Base-by-base conservation (phyloP, 1,284 basidiomycete species). In the Omphalotus olearius region DNA sequence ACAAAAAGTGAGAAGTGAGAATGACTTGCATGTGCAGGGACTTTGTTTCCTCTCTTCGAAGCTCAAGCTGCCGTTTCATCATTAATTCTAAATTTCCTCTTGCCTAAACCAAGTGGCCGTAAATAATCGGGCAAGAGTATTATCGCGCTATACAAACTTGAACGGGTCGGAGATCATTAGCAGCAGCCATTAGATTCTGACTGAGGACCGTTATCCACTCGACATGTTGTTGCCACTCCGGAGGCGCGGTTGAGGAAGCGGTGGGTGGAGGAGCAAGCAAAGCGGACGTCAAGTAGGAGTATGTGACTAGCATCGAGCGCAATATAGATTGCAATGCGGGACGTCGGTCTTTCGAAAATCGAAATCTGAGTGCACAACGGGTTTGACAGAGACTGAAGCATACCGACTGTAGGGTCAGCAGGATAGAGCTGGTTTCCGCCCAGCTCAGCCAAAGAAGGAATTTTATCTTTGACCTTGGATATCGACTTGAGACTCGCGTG, bases 141-240 rank as follows among this genome's bases (percentile, higher is more conserved):
- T 30, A 20, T 9, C 3, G 4, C 30, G 28, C 13, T 11, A 6
- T 17, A 17, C 33, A 28, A 36, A 83, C 86, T 73, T 90, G 88
- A 7, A 89, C 83, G 2, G 88, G 88, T n/a, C 87, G 79, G 51
- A 90, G 67, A 59, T 91, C 87, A 58, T 90, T 89, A 28, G 85
- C 86, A 20, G 87, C 85, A 6, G 85, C 87, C 84, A 90, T 88
- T 38, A 90, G 70, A 64, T 91, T 90, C 63, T 87, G 85, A n/a
- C 79, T 78, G 50, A 90, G 75, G 1, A 85, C 70, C 14, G 74
- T 80, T 45, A 89, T 83, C 88, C 88, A 91, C 61, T 88, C 84
- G 3, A 85, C 71, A 47, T 84, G 78, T 47, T 76, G 69, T 52
- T 80, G 76, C 88, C 87, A 90, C 56, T 86, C 85, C 13, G 85